Base-by-base conservation (phyloP, 2,329 filamentous ascomycete species). In the Fusarium stilboides region DNA sequence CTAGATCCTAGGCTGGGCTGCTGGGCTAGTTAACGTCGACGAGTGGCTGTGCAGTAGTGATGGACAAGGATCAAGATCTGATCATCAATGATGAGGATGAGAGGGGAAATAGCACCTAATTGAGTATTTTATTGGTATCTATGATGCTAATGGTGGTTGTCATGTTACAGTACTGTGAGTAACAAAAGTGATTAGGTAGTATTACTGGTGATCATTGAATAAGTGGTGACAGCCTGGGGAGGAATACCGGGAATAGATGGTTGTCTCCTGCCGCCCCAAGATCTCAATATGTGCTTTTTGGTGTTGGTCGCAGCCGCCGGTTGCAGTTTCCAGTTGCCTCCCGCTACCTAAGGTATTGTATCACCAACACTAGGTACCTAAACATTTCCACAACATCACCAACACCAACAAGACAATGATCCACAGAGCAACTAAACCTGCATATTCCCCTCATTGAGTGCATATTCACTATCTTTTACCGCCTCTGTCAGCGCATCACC, bases 11-110 rank as follows among this genome's bases (percentile, higher is more conserved):
- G 36, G 24, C 33, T 33, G 34, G 26, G 40, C 60, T 52, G 22
- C 22, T 24, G 42, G 26, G 40, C 60, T 52, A 51, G 46, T 33
- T 22, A 26, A 31, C 31, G 47, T 42, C 31, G 36, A 40, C 46
- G 45, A 47, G 66, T 69, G 66, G 62, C 66, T 63, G 66, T 64
- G 66, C 44, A 42, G 43, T 69, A 36, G 52, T 54, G 46, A 65
- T 45, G 42, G 61, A 50, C 56, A 55, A 51, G 65, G 58, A 39
- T 37, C 46, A 28, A 46, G 22, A 47, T 58, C 22, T 28, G 36
- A 51, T 55, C 19, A 45, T 42, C 24, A 31, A 28, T 46, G 39
- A 53, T 19, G 24, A 33, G 47, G 39, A 53, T 19, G 24, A 33
- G 54, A 43, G 20, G 46, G 28, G 49, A 43, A 39, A 43, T 40